Base-by-base conservation (phyloP, 352 stramenopile species). In the Phytopythium mirpurense region DNA sequence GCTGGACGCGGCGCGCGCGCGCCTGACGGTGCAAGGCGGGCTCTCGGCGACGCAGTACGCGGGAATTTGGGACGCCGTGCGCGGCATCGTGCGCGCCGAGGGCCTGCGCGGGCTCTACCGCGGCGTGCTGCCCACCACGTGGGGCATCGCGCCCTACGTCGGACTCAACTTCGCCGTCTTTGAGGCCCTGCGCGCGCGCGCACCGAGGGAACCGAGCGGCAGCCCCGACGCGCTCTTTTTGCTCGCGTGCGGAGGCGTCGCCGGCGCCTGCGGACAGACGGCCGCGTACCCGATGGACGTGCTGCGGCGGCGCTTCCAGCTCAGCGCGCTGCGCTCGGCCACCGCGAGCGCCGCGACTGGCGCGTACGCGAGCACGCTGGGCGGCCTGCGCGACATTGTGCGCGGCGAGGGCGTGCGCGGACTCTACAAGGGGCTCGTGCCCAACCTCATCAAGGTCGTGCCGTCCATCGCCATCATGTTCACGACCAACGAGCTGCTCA, bases 391-490 rank as follows among this genome's bases (percentile, higher is more conserved):
- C 16, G 55, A 57, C 15, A 88, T 89, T 40, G 62, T 86, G 27
- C 51, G 54, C 3, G 62, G 74, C 21, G 78, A 90, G 27, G 79
- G 78, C 23, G 56, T 89, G 18, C 56, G 57, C 15, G 83, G 70
- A 0, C 68, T 93, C 41, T 90, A 88, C 66, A 85, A 86, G 52
- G 82, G 77, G 0, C 57, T 87, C 11, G 54, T 66, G 43, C 75
- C 78, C 15, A 93, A 90, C 54, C 80, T 88, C 53, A 71, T 90
- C 38, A 89, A 88, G 57, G 74, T 93, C 45, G 73, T 88, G 55
- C 83, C 79, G 51, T 89, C 78, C 27, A 82, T 88, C 31, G 83
- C 83, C 40, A 88, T 90, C 63, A 87, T 87, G 74, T 89, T 90
- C 59, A 87, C 80, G 38, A 82, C 76, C 35, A 91, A 89, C 56